Base-by-base conservation (phyloP, 345 rosid genomes). In the Sonneratia alba region DNA sequence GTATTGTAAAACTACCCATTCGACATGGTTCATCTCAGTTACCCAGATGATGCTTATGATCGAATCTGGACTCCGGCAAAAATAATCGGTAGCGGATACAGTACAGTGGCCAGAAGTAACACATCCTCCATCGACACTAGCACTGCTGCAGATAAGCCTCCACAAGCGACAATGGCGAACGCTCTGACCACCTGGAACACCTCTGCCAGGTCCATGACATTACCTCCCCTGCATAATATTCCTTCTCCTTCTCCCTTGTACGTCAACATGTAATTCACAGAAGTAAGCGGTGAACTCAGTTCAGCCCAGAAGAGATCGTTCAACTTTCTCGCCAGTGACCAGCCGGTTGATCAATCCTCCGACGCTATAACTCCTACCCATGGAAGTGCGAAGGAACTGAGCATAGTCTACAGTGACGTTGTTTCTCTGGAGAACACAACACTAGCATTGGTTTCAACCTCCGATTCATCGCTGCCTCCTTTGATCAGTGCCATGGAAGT, bases 401-500 rank as follows among this genome's bases (percentile, higher is more conserved):
- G 59, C 59, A 3, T 53, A 6, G 59, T 53, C 59, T 53, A 53
- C 59, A 53, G 3, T 6, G 7, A 53, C 22, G 59, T 2, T 18
- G 59, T 53, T 18, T 18, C 59, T 53, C n/a, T 53, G 22, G 59
- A 53, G 22, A 53, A 53, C 59, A 53, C 22, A 19, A 53, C 59
- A 18, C 19, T 53, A 18, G n/a, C 59, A 53, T 18, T 53, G 22
- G 59, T 53, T 19, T 53, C 22, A 6, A 53, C 59, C 59, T 53
- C 59, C 22, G 59, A 53, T 19, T 53, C 22, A 22, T 18, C 59
- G 7, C 34, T 36, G 43, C 43, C 68, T 37, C 68, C 68, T 34
- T 8, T 37, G 68, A 21, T 66, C n/a, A 66, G 43, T 42, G 68
- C 68, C 43, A 36, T 66, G 68, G 68, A 66, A 42, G 68, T 66